Percentiles rank a stretch among this genome's conserved stretches.
Evolutionary conservation across 2,329 filamentous ascomycete genomes (phyloP).

Genomic region (Curvularia hawaiiensis): DNA sequence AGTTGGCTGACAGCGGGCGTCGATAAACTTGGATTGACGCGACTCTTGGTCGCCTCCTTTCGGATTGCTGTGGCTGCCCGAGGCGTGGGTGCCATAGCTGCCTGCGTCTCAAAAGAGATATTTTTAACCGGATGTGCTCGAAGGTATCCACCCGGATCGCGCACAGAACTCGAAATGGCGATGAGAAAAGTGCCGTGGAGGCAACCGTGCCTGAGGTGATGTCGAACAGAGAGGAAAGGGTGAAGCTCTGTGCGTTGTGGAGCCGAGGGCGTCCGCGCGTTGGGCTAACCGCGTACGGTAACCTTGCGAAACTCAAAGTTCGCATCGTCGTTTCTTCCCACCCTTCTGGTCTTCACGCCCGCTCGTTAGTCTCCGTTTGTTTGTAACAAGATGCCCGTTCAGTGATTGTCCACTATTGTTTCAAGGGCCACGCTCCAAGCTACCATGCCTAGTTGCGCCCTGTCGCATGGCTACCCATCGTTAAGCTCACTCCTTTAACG

Average conservation of each 20-base stretch:
- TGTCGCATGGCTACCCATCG: not conserved
- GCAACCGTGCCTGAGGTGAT: not conserved
- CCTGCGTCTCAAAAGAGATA: not conserved
- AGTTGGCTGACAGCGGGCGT: not conserved
- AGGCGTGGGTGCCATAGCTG: not conserved
- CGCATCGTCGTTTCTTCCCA: conserved; percentile 3
- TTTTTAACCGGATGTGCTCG: not conserved
- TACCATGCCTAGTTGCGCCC: not conserved
- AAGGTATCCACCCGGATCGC: not conserved
- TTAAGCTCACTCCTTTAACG: not conserved
- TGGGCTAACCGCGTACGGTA: not conserved
- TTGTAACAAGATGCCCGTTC: not conserved
- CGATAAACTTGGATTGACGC: not conserved
- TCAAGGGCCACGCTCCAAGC: not conserved
- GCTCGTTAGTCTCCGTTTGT: not conserved
- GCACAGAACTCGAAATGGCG: not conserved
- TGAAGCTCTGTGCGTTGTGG: not conserved
- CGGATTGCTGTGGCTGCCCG: not conserved
- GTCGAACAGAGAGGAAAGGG: not conserved
- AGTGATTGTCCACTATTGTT: not conserved
- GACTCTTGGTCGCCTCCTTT: not conserved
- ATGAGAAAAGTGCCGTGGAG: not conserved
- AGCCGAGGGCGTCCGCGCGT: not conserved
- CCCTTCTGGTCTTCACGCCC: not conserved
- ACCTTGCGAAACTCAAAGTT: not conserved